phyloP scores from a whole-genome alignment of 2,329 filamentous ascomycete species.

The Iodosphaeria phyllophila region DNA sequence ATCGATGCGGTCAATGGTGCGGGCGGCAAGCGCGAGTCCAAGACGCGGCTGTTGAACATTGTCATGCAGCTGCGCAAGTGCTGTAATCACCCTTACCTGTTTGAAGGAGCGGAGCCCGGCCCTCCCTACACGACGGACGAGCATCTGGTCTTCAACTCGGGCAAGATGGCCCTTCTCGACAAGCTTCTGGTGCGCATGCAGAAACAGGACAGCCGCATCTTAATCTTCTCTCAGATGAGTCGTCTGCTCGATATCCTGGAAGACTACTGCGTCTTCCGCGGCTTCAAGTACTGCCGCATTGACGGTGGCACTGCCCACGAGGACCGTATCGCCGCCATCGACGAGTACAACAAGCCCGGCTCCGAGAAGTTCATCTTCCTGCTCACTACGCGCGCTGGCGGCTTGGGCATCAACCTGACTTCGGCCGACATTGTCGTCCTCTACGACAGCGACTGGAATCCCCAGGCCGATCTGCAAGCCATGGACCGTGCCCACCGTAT shows the following conservation, averaged over 20 bases:
- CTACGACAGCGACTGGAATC: constrained; percentile 98
- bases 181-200: constrained; percentile 72
- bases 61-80: constrained; percentile 99
- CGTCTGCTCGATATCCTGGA: constrained; percentile 91
- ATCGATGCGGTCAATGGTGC: constrained; percentile 97
- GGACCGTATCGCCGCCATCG: constrained; percentile 91
- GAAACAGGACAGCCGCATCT: constrained; percentile 76
- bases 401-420: constrained; percentile 91
- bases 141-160: constrained; percentile 80
- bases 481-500: constrained; percentile 99
- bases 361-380: constrained; percentile 97
- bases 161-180: constrained; percentile 95
- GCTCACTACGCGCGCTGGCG: constrained; percentile 86
- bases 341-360: constrained; percentile 90
- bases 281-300: constrained; percentile 92
- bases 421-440: constrained; percentile 88
- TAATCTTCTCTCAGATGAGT: constrained; percentile 99
- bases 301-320: constrained; percentile 94
- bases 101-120: constrained; percentile 91
- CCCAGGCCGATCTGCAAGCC: constrained; percentile 91
- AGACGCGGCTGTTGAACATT: constrained; percentile 91
- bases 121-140: constrained; percentile 97
- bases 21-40: constrained; percentile 89
- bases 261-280: constrained; percentile 92
- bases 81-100: constrained; percentile 96